These are phyloP conservation scores for Croton laevigatus DNA, from an alignment of 441 rosid species.

Conservation along the genomic window DNA sequence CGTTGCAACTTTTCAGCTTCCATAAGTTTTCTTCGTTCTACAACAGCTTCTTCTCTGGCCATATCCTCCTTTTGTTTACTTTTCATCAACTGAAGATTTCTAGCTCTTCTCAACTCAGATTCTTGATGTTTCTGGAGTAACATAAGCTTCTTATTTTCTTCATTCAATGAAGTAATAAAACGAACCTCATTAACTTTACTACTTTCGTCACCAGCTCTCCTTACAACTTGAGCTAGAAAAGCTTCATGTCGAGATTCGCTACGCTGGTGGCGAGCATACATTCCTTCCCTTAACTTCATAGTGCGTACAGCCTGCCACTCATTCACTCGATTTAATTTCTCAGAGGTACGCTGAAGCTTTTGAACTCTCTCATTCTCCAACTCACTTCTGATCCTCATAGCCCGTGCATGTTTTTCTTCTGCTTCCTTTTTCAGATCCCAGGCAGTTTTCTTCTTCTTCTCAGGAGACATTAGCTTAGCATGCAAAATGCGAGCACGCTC, in stretches of 20 bases:
- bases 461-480: constrained; percentile 74
- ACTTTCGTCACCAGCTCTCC: constrained; percentile 92
- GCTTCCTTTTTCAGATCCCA: constrained; percentile 73
- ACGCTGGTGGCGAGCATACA: constrained; percentile 79
- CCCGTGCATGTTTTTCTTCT: constrained; percentile 77
- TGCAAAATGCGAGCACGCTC: constrained; percentile 71
- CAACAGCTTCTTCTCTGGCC: constrained; percentile 84
- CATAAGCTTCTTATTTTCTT: constrained; percentile 75
- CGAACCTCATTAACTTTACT: constrained; percentile 87
- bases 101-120: constrained; percentile 80
- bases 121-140: constrained; percentile 78
- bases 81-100: constrained; percentile 66
- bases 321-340: constrained; percentile 69
- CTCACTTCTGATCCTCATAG: constrained; percentile 71
- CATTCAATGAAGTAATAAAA: constrained; percentile 80
- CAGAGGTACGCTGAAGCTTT: constrained; percentile 79
- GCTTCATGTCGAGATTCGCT: constrained; percentile 83
- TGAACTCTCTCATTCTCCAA: constrained; percentile 78
- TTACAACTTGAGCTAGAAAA: constrained; percentile 71
- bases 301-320: constrained; percentile 84
- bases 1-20: constrained; percentile 88
- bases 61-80: constrained; percentile 72
- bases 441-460: constrained; percentile 77
- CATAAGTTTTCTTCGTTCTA: constrained; percentile 69
- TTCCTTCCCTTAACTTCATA: constrained; percentile 71